These are phyloP conservation scores for Linanthus parryae DNA, from an alignment of 148 eudicot species.

Conservation along the genomic window DNA sequence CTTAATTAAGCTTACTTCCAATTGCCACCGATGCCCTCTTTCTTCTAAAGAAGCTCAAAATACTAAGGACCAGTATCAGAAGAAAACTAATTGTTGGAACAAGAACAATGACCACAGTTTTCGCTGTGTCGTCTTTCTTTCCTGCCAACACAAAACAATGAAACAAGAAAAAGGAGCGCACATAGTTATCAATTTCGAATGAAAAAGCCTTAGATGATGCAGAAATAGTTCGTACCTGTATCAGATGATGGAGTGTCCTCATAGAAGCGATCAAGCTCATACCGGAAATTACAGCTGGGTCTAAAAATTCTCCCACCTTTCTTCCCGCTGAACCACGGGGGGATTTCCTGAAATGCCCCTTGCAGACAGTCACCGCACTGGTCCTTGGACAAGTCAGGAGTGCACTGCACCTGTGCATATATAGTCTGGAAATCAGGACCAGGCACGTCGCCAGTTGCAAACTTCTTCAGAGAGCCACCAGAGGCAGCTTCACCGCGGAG, in stretches of 20 bases:
- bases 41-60: too few relatives aligned
- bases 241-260: not conserved
- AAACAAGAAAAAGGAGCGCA: too few relatives aligned
- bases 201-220: too few relatives aligned
- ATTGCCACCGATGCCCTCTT: too few relatives aligned
- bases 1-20: too few relatives aligned
- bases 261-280: conserved; percentile 19
- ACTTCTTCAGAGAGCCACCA: conserved; percentile 22
- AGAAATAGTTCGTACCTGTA: too few relatives aligned
- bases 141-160: not conserved
- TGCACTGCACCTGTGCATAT: conserved; percentile 34
- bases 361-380: conserved; percentile 30
- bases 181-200: too few relatives aligned
- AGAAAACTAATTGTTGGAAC: not conserved
- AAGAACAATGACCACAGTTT: not conserved
- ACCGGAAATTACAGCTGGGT: conserved; percentile 32
- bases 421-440: conserved; percentile 1
- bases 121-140: not conserved
- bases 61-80: not conserved
- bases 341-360: conserved; percentile 2
- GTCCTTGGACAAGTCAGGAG: conserved; percentile 25
- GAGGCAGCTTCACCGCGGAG: conserved; percentile 23
- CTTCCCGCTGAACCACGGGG: not conserved
- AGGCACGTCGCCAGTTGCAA: conserved; percentile 11
- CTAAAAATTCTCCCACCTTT: conserved; percentile 10